Evolutionary conservation across 2,329 filamentous ascomycete genomes (phyloP).

Genomic region (Clonostachys byssicola): DNA sequence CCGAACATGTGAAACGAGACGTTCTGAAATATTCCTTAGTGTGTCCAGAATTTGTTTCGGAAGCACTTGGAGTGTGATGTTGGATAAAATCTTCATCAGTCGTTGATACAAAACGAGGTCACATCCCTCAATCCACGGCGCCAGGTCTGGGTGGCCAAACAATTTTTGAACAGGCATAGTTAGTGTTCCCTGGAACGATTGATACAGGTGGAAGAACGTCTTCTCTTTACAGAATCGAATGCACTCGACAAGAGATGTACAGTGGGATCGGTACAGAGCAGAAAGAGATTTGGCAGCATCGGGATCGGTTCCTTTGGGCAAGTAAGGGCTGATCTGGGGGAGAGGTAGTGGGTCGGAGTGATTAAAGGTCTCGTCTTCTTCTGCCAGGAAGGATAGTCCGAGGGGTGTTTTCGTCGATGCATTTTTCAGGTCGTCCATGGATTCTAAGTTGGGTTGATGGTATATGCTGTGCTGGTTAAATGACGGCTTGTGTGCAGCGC

Average conservation of each 20-base stretch:
- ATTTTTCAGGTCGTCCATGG: slow-evolving; percentile 24
- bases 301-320: slow-evolving; percentile 76
- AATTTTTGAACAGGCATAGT: slow-evolving; percentile 96
- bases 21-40: slow-evolving; percentile 79
- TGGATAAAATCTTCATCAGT: slow-evolving; percentile 88
- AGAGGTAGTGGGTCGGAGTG: slow-evolving; percentile 71
- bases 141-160: slow-evolving; percentile 74
- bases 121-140: slow-evolving; percentile 91
- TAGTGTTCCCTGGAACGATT: slow-evolving; percentile 91
- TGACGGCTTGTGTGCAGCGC: not conserved
- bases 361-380: slow-evolving; percentile 41
- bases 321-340: slow-evolving; percentile 80
- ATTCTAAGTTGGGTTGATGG: no score
- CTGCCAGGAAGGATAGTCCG: slow-evolving; percentile 56
- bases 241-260: slow-evolving; percentile 90
- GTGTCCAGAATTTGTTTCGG: slow-evolving; percentile 85
- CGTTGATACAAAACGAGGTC: slow-evolving; percentile 96
- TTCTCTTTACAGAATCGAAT: slow-evolving; percentile 96
- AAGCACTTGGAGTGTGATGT: slow-evolving; percentile 86
- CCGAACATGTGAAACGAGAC: slow-evolving; percentile 75
- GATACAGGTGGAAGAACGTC: slow-evolving; percentile 92
- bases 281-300: slow-evolving; percentile 83
- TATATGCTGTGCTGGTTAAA: no score
- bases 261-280: slow-evolving; percentile 89
- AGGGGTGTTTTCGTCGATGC: slow-evolving; percentile 54